Percentiles rank a stretch among this genome's conserved stretches.
Conservation (phyloP, 768 basidiomycete genomes). For the Albatrellus ellisii region DNA sequence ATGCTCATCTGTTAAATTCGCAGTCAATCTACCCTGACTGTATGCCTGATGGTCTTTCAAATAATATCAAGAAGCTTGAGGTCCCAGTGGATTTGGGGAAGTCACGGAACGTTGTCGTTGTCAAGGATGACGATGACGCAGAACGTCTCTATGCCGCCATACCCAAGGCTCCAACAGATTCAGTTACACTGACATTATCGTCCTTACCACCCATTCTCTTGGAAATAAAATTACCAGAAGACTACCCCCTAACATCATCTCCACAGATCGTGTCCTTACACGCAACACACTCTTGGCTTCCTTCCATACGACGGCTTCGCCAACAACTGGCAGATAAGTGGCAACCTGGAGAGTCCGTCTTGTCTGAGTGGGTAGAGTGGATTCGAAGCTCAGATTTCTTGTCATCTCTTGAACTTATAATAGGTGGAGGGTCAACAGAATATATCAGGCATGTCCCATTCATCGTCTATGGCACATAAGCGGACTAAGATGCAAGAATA, state of each 20-base stretch:
- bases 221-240: conserved; percentile 34
- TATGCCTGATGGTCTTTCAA: conserved; percentile 27
- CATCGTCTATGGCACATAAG: background rate
- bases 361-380: conserved; percentile 64
- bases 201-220: conserved; percentile 54
- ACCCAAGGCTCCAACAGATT: background rate
- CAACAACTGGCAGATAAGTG: conserved; percentile 39
- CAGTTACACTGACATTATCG: conserved; percentile 25
- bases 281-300: conserved; percentile 25
- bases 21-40: conserved; percentile 77
- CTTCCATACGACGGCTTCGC: conserved; percentile 29
- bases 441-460: conserved; percentile 26
- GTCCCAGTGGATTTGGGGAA: conserved; percentile 49
- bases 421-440: conserved; percentile 17
- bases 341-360: conserved; percentile 43
- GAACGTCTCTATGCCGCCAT: background rate
- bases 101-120: conserved; percentile 27
- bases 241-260: conserved; percentile 40
- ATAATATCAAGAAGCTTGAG: conserved; percentile 39
- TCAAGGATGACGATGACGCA: conserved; percentile 15
- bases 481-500: conserved; percentile 14
- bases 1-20: background rate
- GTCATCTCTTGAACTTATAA: conserved; percentile 26
- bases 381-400: conserved; percentile 58
- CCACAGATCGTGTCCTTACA: conserved; percentile 21